phyloP scores from a whole-genome alignment of 1,284 basidiomycete species.

The Chalciporus sp. region DNA sequence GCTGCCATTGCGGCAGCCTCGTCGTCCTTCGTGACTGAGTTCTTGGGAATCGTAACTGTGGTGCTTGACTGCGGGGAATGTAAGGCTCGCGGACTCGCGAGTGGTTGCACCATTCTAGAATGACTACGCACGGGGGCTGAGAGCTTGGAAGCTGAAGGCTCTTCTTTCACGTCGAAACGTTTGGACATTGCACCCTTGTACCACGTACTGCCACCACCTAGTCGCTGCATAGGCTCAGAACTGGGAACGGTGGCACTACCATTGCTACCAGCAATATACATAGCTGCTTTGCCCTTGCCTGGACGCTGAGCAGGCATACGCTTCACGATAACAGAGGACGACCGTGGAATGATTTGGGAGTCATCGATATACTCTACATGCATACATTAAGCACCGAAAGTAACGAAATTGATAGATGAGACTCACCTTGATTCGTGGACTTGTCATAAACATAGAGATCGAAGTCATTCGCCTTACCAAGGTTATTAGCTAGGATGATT shows the following conservation, averaged over 20 bases:
- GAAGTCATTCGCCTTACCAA: conserved; percentile 96
- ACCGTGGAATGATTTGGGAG: conserved; percentile 87
- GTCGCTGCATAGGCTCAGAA: conserved; percentile 48
- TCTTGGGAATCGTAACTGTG: conserved; percentile 31
- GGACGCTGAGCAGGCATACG: conserved; percentile 83
- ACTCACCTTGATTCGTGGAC: conserved; percentile 84
- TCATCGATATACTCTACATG: conserved; percentile 90
- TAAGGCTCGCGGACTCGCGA: conserved; percentile 26
- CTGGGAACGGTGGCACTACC: conserved; percentile 43
- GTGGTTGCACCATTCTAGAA: conserved; percentile 7
- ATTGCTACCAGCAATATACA: conserved; percentile 74
- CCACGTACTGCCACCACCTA: conserved; percentile 45
- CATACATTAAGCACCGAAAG: not conserved
- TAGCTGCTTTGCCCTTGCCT: conserved; percentile 90
- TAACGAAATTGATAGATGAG: conserved; percentile 20
- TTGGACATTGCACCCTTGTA: conserved; percentile 81
- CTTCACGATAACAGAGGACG: conserved; percentile 92
- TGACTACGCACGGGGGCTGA: conserved; percentile 36
- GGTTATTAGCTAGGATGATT: conserved; percentile 94
- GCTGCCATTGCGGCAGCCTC: conserved; percentile 90
- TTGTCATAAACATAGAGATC: conserved; percentile 89
- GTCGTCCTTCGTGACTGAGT: conserved; percentile 61
- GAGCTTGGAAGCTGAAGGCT: conserved; percentile 36
- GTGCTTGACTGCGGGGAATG: conserved; percentile 31
- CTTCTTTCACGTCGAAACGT: conserved; percentile 88